Evolutionary conservation across 805 yeast genomes (phyloP).

Genomic region (Isabelozyma rhagii): DNA sequence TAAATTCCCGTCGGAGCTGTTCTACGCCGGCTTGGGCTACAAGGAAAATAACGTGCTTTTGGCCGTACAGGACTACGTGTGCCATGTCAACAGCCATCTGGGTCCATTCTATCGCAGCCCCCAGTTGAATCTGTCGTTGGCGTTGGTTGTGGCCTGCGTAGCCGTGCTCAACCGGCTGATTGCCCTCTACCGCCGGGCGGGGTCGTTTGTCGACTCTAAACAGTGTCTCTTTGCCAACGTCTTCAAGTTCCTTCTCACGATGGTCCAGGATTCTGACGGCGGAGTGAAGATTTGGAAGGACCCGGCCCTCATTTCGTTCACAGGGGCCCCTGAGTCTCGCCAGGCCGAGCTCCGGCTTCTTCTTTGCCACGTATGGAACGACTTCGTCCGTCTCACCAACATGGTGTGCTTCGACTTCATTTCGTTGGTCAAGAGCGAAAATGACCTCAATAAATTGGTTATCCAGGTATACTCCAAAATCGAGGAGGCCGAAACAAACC

Average conservation of each 20-base stretch:
- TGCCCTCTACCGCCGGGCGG: constrained; percentile 13
- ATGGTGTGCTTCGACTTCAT: constrained; percentile 20
- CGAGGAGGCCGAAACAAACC: constrained; percentile 23
- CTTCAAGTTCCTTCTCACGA: constrained; percentile 15
- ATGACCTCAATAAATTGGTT: constrained; percentile 14
- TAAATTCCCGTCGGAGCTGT: constrained; percentile 23
- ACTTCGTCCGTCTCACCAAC: constrained; percentile 30
- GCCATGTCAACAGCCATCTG: background rate
- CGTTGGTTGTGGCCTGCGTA: constrained; percentile 11
- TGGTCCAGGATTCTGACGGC: constrained; percentile 9
- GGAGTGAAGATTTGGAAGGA: constrained; percentile 31
- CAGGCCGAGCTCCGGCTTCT: constrained; percentile 24
- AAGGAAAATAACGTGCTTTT: constrained; percentile 9
- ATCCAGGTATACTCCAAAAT: constrained; percentile 15
- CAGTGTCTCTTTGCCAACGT: constrained; percentile 11
- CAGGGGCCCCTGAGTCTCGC: constrained; percentile 11
- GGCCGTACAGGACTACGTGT: constrained; percentile 10
- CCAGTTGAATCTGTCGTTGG: background rate
- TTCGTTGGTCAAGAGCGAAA: constrained; percentile 19
- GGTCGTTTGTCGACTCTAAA: constrained; percentile 6
- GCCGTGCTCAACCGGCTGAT: constrained; percentile 21
- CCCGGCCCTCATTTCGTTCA: constrained; percentile 23
- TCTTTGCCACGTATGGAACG: constrained; percentile 33
- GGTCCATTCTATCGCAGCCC: background rate
- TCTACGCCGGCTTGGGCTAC: constrained; percentile 11